phyloP scores from a whole-genome alignment of 2,329 filamentous ascomycete genomes.

The Aspergillus sclerotialis region DNA sequence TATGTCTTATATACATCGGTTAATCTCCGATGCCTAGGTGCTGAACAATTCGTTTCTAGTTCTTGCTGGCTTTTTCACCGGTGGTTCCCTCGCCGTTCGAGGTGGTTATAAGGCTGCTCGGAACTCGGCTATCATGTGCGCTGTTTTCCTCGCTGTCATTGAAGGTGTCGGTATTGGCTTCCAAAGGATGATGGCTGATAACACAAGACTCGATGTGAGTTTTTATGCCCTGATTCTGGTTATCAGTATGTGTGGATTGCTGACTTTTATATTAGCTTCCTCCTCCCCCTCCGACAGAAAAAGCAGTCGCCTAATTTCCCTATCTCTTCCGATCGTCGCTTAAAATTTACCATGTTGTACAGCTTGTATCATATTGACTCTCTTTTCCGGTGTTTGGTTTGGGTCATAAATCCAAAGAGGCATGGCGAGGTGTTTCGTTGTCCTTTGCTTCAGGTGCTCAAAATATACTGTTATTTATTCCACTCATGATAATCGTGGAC shows the following conservation, averaged over 20 bases:
- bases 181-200: conserved; percentile 86
- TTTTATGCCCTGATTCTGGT: neutral
- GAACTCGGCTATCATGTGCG: conserved; percentile 94
- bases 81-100: conserved; percentile 82
- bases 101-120: conserved; percentile 86
- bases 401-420: conserved; percentile 13
- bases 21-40: neutral
- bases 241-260: neutral
- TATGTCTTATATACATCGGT: conserved; percentile 27
- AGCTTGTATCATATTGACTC: conserved; percentile 23
- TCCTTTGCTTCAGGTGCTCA: neutral
- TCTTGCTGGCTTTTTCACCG: conserved; percentile 94
- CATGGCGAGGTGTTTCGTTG: neutral
- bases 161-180: conserved; percentile 96
- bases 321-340: conserved; percentile 6
- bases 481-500: neutral
- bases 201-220: conserved; percentile 70
- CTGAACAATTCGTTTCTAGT: conserved; percentile 40
- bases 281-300: conserved; percentile 29
- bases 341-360: conserved; percentile 6
- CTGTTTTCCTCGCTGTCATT: conserved; percentile 87
- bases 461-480: neutral
- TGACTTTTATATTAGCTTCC: conserved; percentile 20
- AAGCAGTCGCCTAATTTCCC: conserved; percentile 27
- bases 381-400: conserved; percentile 35